Evolutionary conservation across 78 protist genomes (phyloP).

Genomic region (Polysphondylium violaceum): DNA sequence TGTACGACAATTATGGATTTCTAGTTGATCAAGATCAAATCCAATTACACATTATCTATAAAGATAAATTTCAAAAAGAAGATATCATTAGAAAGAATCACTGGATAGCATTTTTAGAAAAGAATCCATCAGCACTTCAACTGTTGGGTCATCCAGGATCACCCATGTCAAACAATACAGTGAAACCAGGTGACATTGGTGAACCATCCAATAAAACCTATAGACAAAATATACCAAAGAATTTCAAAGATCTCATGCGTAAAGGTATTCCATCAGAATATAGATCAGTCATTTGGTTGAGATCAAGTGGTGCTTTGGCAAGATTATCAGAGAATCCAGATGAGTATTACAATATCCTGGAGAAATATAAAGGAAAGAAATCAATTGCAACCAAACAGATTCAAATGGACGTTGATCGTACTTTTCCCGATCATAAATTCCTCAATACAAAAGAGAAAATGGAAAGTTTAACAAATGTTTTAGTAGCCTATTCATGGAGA

Average conservation of each 20-base stretch:
- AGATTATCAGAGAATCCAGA: constrained; percentile 40
- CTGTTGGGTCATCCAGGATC: background rate
- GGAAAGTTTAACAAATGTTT: constrained; percentile 63
- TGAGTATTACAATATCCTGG: constrained; percentile 35
- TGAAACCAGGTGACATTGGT: background rate
- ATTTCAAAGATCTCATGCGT: constrained; percentile 44
- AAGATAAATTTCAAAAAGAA: constrained; percentile 38
- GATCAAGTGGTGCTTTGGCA: constrained; percentile 52
- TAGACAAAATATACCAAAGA: constrained; percentile 33
- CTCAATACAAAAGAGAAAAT: constrained; percentile 59
- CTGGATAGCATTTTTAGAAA: constrained; percentile 48
- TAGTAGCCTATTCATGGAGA: constrained; percentile 86
- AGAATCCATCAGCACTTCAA: constrained; percentile 28
- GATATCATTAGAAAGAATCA: constrained; percentile 12
- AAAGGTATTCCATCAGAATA: constrained; percentile 57
- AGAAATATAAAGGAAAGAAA: constrained; percentile 13
- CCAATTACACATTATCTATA: constrained; percentile 47
- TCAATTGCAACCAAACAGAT: constrained; percentile 71
- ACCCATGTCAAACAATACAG: background rate
- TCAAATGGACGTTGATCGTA: constrained; percentile 84
- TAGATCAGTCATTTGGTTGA: constrained; percentile 50
- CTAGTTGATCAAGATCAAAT: constrained; percentile 56
- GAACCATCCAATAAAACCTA: background rate
- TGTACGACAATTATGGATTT: constrained; percentile 70
- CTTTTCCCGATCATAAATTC: constrained; percentile 89